Percentiles rank a stretch among this genome's conserved stretches.
phyloP scores from a whole-genome alignment of 495 filamentous ascomycete genomes.

The Ramalina peruviana region DNA sequence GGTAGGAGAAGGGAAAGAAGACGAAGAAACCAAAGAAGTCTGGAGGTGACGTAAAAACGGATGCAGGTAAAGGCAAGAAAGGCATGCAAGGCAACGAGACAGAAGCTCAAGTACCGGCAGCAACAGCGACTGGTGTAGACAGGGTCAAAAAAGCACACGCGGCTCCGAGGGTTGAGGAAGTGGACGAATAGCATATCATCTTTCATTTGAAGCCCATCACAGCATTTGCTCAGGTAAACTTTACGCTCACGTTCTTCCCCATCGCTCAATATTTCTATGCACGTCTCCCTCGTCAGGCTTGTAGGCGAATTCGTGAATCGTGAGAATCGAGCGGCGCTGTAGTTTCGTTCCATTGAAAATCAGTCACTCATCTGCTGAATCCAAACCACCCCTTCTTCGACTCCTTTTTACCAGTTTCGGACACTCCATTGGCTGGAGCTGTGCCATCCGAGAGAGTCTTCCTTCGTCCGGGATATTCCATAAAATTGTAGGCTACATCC shows the following conservation, averaged over 20 bases:
- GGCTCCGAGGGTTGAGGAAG: slow-evolving; percentile 11
- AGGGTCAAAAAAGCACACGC: slow-evolving; percentile 3
- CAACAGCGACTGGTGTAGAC: background rate
- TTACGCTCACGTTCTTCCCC: background rate
- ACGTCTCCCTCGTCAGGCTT: background rate
- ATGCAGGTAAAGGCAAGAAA: background rate
- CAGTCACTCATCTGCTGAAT: slow-evolving; percentile 50
- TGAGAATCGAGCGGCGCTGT: background rate
- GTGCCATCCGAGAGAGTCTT: slow-evolving; percentile 7
- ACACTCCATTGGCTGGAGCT: slow-evolving; percentile 17
- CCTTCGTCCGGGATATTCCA: slow-evolving; percentile 68
- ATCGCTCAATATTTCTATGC: background rate
- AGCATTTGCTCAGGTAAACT: background rate
- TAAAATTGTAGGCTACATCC: slow-evolving; percentile 96
- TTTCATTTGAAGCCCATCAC: background rate
- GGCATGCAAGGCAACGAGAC: background rate
- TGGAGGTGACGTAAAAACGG: background rate
- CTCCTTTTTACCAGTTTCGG: slow-evolving; percentile 36
- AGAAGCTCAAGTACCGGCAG: background rate
- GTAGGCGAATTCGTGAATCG: background rate
- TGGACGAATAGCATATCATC: slow-evolving; percentile 4
- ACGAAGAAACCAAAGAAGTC: slow-evolving; percentile 5
- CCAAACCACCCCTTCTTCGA: slow-evolving; percentile 79
- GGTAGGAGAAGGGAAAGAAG: slow-evolving; percentile 7
- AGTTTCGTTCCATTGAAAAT: background rate